These are phyloP conservation scores for Plasmopara halstedii DNA, from an alignment of 352 stramenopile species.

Conservation along the genomic window DNA sequence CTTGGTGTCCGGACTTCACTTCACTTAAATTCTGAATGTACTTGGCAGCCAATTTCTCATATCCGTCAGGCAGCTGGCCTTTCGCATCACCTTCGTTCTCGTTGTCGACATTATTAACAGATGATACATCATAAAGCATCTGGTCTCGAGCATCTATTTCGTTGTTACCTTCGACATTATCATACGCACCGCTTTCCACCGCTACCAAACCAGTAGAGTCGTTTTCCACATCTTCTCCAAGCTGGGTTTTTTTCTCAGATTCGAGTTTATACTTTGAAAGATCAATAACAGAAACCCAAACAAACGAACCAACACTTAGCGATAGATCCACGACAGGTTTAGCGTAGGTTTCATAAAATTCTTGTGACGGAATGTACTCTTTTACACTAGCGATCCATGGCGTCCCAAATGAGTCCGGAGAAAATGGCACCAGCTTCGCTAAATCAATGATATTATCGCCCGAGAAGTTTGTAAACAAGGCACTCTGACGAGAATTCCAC, in stretches of 20 bases:
- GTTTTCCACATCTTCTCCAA: not conserved
- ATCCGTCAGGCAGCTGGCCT: not conserved
- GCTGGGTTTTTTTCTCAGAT: not conserved
- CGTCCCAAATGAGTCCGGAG: constrained; percentile 23
- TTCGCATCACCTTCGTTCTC: not conserved
- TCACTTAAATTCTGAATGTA: constrained; percentile 6
- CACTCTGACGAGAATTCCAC: constrained; percentile 34
- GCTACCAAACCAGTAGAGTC: not conserved
- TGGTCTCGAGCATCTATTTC: not conserved
- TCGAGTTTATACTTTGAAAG: constrained; percentile 6
- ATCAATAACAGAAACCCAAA: constrained; percentile 24
- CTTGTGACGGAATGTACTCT: constrained; percentile 23
- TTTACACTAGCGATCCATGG: constrained; percentile 28
- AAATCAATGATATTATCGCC: constrained; percentile 17
- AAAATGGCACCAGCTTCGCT: constrained; percentile 34
- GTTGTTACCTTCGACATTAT: constrained; percentile 1
- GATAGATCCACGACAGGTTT: constrained; percentile 32
- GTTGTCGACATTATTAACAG: not conserved
- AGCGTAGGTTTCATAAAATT: constrained; percentile 28
- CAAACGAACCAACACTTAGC: constrained; percentile 13
- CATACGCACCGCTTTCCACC: constrained; percentile 1
- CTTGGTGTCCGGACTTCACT: not conserved
- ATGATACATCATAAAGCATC: not conserved
- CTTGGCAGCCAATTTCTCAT: not conserved
- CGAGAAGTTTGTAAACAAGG: constrained; percentile 19